phyloP scores from a whole-genome alignment of 352 stramenopile genomes.

The Globisporangium sylvaticum region DNA sequence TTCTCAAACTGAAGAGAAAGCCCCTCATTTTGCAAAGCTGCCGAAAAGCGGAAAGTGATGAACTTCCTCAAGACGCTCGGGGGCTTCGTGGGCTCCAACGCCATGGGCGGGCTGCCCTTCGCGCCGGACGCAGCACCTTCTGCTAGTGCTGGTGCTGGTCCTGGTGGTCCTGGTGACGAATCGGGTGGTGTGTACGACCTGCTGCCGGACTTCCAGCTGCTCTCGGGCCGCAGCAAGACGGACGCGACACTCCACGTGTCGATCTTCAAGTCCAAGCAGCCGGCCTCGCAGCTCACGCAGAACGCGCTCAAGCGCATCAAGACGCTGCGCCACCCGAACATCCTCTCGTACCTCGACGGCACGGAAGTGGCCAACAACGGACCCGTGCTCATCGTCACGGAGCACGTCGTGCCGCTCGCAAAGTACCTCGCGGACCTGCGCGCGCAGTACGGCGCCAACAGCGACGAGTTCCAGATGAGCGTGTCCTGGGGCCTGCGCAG shows the following conservation, averaged over 20 bases:
- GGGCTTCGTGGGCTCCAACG: slow-evolving; percentile 58
- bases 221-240: slow-evolving; percentile 82
- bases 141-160: background rate
- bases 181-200: slow-evolving; percentile 48
- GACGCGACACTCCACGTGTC: slow-evolving; percentile 76
- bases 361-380: slow-evolving; percentile 75
- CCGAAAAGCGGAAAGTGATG: slow-evolving; percentile 28
- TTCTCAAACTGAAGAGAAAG: slow-evolving; percentile 2
- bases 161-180: slow-evolving; percentile 18
- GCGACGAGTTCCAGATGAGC: slow-evolving; percentile 78
- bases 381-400: slow-evolving; percentile 92
- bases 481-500: slow-evolving; percentile 92
- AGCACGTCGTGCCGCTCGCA: slow-evolving; percentile 88
- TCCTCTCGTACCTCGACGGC: slow-evolving; percentile 87
- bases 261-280: slow-evolving; percentile 92
- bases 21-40: background rate
- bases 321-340: slow-evolving; percentile 93
- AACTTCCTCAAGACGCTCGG: slow-evolving; percentile 89
- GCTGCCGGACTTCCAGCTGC: slow-evolving; percentile 80
- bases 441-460: slow-evolving; percentile 48
- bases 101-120: slow-evolving; percentile 74
- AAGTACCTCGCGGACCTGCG: slow-evolving; percentile 83
- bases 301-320: slow-evolving; percentile 92
- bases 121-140: slow-evolving; percentile 32
- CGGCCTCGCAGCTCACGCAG: slow-evolving; percentile 69